Evolutionary conservation across 2,329 filamentous ascomycete species (phyloP), one percentile per base, ranked within the genome.

Genomic region (Talaromyces sp.): DNA sequence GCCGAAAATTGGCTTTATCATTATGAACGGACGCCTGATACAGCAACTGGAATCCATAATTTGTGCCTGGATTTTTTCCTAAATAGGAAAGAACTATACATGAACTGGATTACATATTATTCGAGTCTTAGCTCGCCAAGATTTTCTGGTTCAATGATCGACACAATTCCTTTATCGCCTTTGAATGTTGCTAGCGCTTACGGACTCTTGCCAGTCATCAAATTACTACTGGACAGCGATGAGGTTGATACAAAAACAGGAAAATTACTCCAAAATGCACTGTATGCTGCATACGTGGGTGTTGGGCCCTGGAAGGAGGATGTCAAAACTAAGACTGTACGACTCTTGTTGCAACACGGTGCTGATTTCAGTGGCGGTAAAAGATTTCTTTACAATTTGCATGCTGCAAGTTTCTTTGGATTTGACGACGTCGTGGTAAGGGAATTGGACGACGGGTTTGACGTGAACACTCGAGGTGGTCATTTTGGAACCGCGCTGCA

Each of bases 371-470:
- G 21, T 1, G 53, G 46, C 10, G 58, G 57, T 17, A 43, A 8
- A 19, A 53, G 32, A 26, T 62, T 59, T 21, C n/a, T 31, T 26
- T 26, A 32, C 17, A 56, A 26, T 32, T 52, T 69, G 9, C 63
- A 67, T 43, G 62, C 58, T 49, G 67, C 68, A 51, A 64, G 64
- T 31, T 27, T 5, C 7, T 38, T 29, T 38, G 67, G 63, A 4
- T 43, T 63, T 50, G 60, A 63, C 35, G 63, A 65, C 27, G 26
- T 67, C 13, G 64, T 71, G 14, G 51, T 66, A 41, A 58, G 55
- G 8, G 58, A 71, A 2, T 41, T 71, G 3, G 65, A 69, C 19
- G 27, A 32, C 4, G 62, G 59, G 35, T 24, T 55, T 32, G 62
- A 63, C 21, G 52, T 62, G n/a, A 62, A 63, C 29, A 46, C 21